Percentiles rank a stretch among this genome's conserved stretches.
Evolutionary conservation across 495 filamentous ascomycete species (phyloP).

Genomic region (Penicillium pulvis): DNA sequence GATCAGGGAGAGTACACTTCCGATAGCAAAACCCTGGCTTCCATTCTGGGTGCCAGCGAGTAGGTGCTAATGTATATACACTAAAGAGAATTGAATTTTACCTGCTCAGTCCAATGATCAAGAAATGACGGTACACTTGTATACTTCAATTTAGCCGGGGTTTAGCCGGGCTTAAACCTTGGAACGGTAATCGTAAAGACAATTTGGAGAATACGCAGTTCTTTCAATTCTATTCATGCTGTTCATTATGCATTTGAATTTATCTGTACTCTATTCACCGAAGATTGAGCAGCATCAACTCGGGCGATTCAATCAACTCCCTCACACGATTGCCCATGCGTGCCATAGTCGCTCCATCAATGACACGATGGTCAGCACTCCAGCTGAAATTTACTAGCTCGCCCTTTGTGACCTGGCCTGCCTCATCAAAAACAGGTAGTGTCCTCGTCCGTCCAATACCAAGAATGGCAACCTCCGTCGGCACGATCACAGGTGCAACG

Average conservation of each 20-base stretch:
- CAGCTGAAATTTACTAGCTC: conserved; percentile 93
- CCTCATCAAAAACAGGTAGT: conserved; percentile 71
- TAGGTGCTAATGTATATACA: not conserved
- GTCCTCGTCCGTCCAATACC: conserved; percentile 80
- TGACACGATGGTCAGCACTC: conserved; percentile 93
- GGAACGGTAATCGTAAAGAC: not conserved
- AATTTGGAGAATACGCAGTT: not conserved
- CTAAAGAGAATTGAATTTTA: not conserved
- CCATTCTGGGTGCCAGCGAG: conserved; percentile 15
- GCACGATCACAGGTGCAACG: conserved; percentile 85
- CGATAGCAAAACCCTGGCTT: conserved; percentile 24
- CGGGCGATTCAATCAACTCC: conserved; percentile 77
- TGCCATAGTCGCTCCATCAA: conserved; percentile 94
- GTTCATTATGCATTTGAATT: not conserved
- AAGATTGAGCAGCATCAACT: conserved; percentile 69
- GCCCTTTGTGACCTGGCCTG: conserved; percentile 85
- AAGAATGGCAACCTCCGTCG: conserved; percentile 87
- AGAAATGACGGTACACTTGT: not conserved
- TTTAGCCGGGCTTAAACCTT: not conserved
- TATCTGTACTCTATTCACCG: conserved; percentile 33
- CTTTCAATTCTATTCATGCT: not conserved
- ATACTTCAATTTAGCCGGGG: not conserved
- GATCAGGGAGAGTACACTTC: conserved; percentile 19
- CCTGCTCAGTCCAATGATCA: not conserved
- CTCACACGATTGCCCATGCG: conserved; percentile 80